phyloP scores from a whole-genome alignment of 129 eudicot species.

The Sambucus nigra region DNA sequence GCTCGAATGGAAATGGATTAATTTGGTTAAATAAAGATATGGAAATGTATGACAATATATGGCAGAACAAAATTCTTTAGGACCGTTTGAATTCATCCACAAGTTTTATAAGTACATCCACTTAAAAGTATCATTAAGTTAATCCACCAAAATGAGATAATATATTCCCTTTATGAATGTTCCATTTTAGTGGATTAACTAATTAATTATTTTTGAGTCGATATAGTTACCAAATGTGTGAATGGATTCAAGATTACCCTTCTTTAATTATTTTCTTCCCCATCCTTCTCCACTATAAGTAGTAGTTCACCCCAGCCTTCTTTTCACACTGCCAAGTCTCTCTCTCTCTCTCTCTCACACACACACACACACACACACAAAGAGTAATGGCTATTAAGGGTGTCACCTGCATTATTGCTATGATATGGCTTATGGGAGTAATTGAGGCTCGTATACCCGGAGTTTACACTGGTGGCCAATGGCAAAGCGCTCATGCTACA shows the following conservation, averaged over 20 bases:
- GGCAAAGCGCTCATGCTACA: slow-evolving; percentile 70
- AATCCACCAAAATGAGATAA: too few species aligned
- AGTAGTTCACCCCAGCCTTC: slow-evolving; percentile 18
- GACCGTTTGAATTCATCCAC: too few species aligned
- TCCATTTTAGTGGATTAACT: too few species aligned
- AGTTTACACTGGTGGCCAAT: slow-evolving; percentile 42
- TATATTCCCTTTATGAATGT: too few species aligned
- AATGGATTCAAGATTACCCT: background rate
- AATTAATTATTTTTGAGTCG: too few species aligned
- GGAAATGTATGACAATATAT: too few species aligned
- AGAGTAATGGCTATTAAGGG: slow-evolving; percentile 18
- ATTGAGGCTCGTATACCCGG: slow-evolving; percentile 47
- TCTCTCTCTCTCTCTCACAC: slow-evolving; percentile 5
- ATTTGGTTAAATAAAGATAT: too few species aligned
- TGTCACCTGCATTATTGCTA: slow-evolving; percentile 8
- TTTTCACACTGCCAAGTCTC: slow-evolving; percentile 20
- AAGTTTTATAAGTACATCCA: too few species aligned
- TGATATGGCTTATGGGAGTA: slow-evolving; percentile 8
- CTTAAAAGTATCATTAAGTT: too few species aligned
- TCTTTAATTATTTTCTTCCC: slow-evolving; percentile 18
- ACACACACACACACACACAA: background rate
- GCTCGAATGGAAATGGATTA: too few species aligned
- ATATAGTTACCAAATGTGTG: too few species aligned
- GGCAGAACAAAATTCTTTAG: too few species aligned
- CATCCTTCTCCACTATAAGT: slow-evolving; percentile 32